Evolutionary conservation across 1,284 basidiomycete genomes (phyloP).

Genomic region (Cutaneotrichosporon sp.): DNA sequence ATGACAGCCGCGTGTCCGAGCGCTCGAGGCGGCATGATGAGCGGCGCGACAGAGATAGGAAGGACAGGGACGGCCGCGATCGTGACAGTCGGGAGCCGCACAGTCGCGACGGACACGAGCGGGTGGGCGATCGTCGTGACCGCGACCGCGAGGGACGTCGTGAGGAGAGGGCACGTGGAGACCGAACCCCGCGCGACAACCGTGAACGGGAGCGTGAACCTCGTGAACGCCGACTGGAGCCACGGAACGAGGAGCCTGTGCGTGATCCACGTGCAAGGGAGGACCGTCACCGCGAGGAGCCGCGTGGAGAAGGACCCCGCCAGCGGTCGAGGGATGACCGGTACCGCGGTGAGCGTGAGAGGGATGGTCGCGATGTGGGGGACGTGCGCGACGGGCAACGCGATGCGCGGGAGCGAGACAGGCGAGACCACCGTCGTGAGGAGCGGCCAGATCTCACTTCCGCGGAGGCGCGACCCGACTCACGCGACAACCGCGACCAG

Average conservation of each 20-base stretch:
- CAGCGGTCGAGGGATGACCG: not conserved
- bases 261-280: not conserved
- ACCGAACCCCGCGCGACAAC: not conserved
- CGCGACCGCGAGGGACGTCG: constrained; percentile 3
- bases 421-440: no score
- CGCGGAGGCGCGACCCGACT: not conserved
- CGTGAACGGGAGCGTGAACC: no score
- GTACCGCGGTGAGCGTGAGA: not conserved
- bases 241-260: constrained; percentile 1
- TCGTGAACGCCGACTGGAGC: constrained; percentile 2
- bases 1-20: constrained; percentile 36
- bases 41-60: not conserved
- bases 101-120: not conserved
- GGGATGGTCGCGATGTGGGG: not conserved
- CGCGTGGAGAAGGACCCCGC: not conserved
- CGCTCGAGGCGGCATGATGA: constrained; percentile 21
- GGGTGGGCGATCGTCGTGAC: constrained; percentile 2
- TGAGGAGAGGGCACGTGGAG: not conserved
- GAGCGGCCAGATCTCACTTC: not conserved
- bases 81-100: not conserved
- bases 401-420: no score
- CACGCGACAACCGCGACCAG: not conserved
- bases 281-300: not conserved
- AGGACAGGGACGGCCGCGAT: not conserved
- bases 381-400: constrained; percentile 1